Evolutionary conservation across 2,329 filamentous ascomycete genomes (phyloP), one percentile per base, ranked within the genome.

Genomic region (Pseudogymnoascus sp.): DNA sequence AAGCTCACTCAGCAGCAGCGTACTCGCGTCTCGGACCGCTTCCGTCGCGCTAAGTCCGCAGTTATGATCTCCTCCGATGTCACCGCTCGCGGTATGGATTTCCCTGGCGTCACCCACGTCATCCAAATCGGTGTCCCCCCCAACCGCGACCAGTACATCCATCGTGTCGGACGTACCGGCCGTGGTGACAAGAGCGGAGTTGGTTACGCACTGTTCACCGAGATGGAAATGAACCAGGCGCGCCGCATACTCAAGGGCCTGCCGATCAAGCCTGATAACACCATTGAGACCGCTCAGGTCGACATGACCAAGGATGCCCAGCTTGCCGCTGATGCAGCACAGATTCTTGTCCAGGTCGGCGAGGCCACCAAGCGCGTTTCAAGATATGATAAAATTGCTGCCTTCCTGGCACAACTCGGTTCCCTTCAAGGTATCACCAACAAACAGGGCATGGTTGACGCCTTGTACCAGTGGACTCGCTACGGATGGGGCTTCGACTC

Each of bases 31-130:
- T 85, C 94, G 0, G 84, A 93, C 0, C 70, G 68, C 38, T 99
- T 99, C 84, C 86, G 89, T 58, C 69, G 68, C 14, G 75, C 82
- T 11, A 70, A 74, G 18, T 81, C 80, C 34, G 91, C 79, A 20
- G 78, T 93, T 60, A 78, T 92, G 57, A 82, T 92, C 72, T 90
- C 89, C 1, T 90, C 89, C 6, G 89, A 93, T 73, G 89, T 93
- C 34, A 91, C 88, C 6, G 88, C 89, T 12, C 81, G 89, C 72
- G 89, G 89, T 68, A 90, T 93, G 86, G 89, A 93, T 71, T 91
- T 91, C 74, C 89, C 89, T 25, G 80, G 87, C 62, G 89, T 92
- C 30, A 88, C 86, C 11, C 88, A 91, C 68, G 88, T 91, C 61
- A 85, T 92, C 62, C 89, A 92, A 68, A 68, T 90, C 12, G 86